These are phyloP conservation scores for Lentinula raphanica DNA, from an alignment of 768 basidiomycete species.

Conservation along the genomic window DNA sequence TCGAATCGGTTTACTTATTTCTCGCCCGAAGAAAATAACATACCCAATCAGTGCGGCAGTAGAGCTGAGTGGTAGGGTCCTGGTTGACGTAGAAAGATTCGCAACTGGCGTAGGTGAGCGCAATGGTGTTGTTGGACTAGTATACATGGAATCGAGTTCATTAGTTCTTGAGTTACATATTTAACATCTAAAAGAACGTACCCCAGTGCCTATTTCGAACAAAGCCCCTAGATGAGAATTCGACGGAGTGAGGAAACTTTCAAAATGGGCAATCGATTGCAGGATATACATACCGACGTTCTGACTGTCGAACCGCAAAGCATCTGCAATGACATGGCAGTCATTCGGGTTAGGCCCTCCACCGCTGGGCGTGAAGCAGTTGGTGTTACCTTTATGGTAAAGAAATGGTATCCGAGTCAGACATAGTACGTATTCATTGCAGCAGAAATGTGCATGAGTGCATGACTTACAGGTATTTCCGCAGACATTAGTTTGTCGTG, in stretches of 20 bases:
- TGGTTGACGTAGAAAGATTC: constrained; percentile 47
- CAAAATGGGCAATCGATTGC: not conserved
- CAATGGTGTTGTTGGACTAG: constrained; percentile 30
- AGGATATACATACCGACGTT: constrained; percentile 30
- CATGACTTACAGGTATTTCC: not conserved
- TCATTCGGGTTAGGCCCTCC: constrained; percentile 46
- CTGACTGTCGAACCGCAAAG: constrained; percentile 40
- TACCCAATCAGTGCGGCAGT: constrained; percentile 46
- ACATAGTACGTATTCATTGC: not conserved
- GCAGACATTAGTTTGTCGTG: constrained; percentile 6
- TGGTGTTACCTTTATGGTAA: constrained; percentile 25
- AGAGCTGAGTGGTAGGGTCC: constrained; percentile 30
- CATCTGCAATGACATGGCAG: constrained; percentile 44
- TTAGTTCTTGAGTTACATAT: not conserved
- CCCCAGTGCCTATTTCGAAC: constrained; percentile 27
- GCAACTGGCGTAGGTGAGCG: constrained; percentile 38
- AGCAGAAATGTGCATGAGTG: constrained; percentile 7
- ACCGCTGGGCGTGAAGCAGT: constrained; percentile 41
- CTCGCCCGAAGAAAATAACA: not conserved
- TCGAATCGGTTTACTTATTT: not conserved
- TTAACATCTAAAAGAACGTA: constrained; percentile 10
- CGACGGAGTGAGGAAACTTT: not conserved
- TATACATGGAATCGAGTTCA: not conserved
- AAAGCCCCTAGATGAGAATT: constrained; percentile 19
- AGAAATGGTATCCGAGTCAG: too few species aligned